Evolutionary conservation across 805 yeast genomes (phyloP).

Genomic region (Ogataea ganodermae): DNA sequence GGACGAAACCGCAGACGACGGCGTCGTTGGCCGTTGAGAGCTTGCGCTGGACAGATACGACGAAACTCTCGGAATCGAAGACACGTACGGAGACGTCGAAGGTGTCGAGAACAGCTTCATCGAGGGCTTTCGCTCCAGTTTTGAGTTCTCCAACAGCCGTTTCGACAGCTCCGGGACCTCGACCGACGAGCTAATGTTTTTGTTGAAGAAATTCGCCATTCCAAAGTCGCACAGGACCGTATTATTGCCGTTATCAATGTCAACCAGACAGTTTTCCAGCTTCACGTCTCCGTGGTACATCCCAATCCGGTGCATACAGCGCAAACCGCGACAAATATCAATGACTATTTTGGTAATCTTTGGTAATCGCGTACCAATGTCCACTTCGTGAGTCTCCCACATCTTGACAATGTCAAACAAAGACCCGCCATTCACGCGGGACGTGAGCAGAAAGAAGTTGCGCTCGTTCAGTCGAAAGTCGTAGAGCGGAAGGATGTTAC

Average conservation of each 20-base stretch:
- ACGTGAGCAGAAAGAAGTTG: conserved; percentile 68
- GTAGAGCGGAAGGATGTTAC: conserved; percentile 62
- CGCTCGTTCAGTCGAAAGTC: conserved; percentile 61
- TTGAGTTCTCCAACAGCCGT: conserved; percentile 17
- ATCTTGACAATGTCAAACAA: conserved; percentile 69
- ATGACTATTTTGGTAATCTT: conserved; percentile 40
- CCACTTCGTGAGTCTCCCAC: conserved; percentile 50
- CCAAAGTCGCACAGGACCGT: conserved; percentile 87
- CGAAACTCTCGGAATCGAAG: not conserved
- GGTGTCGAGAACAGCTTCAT: not conserved
- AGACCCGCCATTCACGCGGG: conserved; percentile 73
- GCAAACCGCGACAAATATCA: conserved; percentile 61
- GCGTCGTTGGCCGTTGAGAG: conserved; percentile 17
- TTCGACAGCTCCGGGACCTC: conserved; percentile 20
- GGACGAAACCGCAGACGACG: conserved; percentile 9
- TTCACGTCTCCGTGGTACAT: conserved; percentile 84
- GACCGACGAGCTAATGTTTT: conserved; percentile 8
- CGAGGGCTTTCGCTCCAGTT: conserved; percentile 1
- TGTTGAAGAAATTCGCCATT: conserved; percentile 49
- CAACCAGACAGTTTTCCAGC: conserved; percentile 75
- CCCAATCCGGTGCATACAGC: conserved; percentile 62
- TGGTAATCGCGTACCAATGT: conserved; percentile 15
- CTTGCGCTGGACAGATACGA: conserved; percentile 10
- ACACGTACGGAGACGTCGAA: conserved; percentile 1
- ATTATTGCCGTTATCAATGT: conserved; percentile 37